Evolutionary conservation across 1,139 yeast species (phyloP).

Genomic region (Ogataea hybrid): DNA sequence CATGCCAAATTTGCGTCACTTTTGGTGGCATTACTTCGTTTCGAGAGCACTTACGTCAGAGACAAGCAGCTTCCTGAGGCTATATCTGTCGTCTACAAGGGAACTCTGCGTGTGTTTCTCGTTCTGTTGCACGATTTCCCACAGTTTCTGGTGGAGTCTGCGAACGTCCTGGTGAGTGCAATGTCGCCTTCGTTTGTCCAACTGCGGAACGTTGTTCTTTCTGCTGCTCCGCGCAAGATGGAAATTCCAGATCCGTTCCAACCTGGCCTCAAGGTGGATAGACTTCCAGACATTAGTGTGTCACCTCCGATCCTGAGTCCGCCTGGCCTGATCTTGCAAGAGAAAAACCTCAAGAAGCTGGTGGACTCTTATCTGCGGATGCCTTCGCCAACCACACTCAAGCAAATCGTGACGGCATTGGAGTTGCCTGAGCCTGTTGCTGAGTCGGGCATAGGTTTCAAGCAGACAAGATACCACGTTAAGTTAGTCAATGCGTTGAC

Average conservation of each 20-base stretch:
- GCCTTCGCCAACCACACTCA: slow-evolving; percentile 70
- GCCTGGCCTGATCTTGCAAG: slow-evolving; percentile 59
- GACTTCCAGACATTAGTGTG: slow-evolving; percentile 58
- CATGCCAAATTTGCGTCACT: slow-evolving; percentile 62
- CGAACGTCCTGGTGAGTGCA: slow-evolving; percentile 67
- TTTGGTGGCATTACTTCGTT: slow-evolving; percentile 65
- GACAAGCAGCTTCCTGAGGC: slow-evolving; percentile 35
- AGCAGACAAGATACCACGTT: slow-evolving; percentile 53
- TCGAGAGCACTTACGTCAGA: slow-evolving; percentile 48
- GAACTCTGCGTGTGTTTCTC: slow-evolving; percentile 74
- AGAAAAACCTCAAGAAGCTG: slow-evolving; percentile 56
- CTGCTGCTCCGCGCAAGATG: slow-evolving; percentile 70
- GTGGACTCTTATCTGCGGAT: slow-evolving; percentile 76
- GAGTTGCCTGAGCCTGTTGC: slow-evolving; percentile 50
- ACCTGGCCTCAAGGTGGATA: slow-evolving; percentile 66
- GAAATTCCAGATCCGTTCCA: slow-evolving; percentile 80
- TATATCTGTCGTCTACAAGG: slow-evolving; percentile 80
- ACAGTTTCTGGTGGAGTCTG: slow-evolving; percentile 78
- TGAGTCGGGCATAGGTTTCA: slow-evolving; percentile 70
- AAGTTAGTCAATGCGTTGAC: slow-evolving; percentile 77
- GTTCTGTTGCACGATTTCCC: slow-evolving; percentile 88
- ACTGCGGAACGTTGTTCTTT: slow-evolving; percentile 74
- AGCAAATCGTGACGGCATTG: slow-evolving; percentile 59
- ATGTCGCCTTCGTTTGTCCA: slow-evolving; percentile 80
- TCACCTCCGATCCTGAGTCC: slow-evolving; percentile 61